phyloP scores from a whole-genome alignment of 352 stramenopile species.

The Phytophthora tubulina region DNA sequence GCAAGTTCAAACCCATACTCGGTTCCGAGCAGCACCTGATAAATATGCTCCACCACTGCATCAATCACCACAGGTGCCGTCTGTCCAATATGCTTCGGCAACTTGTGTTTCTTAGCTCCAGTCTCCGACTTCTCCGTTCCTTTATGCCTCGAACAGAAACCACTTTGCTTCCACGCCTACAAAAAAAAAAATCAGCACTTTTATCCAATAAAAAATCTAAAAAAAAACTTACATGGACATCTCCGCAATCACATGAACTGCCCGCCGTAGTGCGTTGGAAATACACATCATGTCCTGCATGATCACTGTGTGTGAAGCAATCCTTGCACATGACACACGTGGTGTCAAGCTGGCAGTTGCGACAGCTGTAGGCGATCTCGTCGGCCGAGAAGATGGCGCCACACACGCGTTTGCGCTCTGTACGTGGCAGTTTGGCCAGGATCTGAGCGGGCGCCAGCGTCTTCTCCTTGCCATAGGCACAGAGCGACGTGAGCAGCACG shows the following conservation, averaged over 20 bases:
- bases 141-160: constrained; percentile 85
- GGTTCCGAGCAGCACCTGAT: constrained; percentile 68
- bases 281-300: constrained; percentile 86
- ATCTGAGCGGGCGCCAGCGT: constrained; percentile 56
- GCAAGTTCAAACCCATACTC: constrained; percentile 81
- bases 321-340: constrained; percentile 90
- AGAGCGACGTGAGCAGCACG: constrained; percentile 65
- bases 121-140: constrained; percentile 54
- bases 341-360: constrained; percentile 87
- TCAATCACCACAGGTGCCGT: constrained; percentile 77
- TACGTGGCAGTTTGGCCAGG: constrained; percentile 66
- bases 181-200: constrained; percentile 11
- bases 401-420: constrained; percentile 78
- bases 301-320: constrained; percentile 86
- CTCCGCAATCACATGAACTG: constrained; percentile 88
- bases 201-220: not conserved
- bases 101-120: constrained; percentile 57
- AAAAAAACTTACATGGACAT: constrained; percentile 67
- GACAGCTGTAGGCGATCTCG: constrained; percentile 90
- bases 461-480: constrained; percentile 63
- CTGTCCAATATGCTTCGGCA: constrained; percentile 68
- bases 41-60: constrained; percentile 79
- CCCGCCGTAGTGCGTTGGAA: constrained; percentile 89
- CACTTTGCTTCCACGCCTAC: constrained; percentile 79
- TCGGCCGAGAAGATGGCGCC: constrained; percentile 87